phyloP scores from a whole-genome alignment of 2,329 filamentous ascomycete species.

The Epichloe gansuensis region DNA sequence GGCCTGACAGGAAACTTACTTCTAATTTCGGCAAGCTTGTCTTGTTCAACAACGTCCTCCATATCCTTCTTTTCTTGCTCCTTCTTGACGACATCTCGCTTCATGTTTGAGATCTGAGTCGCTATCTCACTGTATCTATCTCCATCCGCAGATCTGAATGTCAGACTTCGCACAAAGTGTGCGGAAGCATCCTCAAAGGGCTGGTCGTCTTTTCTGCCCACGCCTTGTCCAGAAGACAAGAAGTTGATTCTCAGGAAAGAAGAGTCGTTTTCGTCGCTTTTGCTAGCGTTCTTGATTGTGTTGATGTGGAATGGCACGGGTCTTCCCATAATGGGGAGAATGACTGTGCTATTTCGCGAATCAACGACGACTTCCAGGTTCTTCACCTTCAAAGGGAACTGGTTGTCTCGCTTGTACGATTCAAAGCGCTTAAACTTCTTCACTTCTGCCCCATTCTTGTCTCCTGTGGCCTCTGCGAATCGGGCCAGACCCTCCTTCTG shows the following conservation, averaged over 20 bases:
- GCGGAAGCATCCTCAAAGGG: constrained; percentile 93
- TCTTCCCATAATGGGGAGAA: constrained; percentile 92
- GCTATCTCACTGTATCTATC: constrained; percentile 83
- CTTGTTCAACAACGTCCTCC: constrained; percentile 97
- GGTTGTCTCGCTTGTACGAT: constrained; percentile 96
- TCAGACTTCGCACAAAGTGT: constrained; percentile 91
- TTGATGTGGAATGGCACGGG: constrained; percentile 95
- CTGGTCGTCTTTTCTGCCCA: constrained; percentile 92
- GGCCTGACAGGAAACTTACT: constrained; percentile 41
- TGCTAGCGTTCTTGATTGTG: constrained; percentile 98
- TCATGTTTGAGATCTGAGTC: constrained; percentile 88
- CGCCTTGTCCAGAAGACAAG: constrained; percentile 89
- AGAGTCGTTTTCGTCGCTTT: constrained; percentile 90
- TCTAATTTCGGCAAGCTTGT: constrained; percentile 89
- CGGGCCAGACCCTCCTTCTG: constrained; percentile 75
- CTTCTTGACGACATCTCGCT: constrained; percentile 79
- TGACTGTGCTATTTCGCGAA: constrained; percentile 75
- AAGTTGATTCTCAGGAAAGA: constrained; percentile 95
- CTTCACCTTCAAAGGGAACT: constrained; percentile 70
- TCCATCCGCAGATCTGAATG: constrained; percentile 82
- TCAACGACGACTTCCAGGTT: constrained; percentile 87
- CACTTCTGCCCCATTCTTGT: constrained; percentile 77
- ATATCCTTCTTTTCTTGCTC: constrained; percentile 99
- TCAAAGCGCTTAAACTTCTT: constrained; percentile 99
- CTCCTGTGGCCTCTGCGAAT: constrained; percentile 74